Evolutionary conservation across 148 eudicot species (phyloP).

Genomic region (Gaultheria prostrata): DNA sequence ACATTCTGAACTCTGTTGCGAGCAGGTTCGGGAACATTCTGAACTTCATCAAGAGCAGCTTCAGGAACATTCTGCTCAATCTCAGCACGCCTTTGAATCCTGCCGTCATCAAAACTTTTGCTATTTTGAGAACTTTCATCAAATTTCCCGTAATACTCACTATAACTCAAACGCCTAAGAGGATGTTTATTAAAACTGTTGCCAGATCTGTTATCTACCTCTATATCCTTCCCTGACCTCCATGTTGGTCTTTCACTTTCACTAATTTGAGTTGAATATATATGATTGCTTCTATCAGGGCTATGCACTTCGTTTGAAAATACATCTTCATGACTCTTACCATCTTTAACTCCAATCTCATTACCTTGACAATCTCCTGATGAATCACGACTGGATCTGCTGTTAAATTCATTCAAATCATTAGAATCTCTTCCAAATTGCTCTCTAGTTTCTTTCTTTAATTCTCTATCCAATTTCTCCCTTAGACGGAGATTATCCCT

Average conservation of each 20-base stretch:
- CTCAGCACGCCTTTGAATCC: slow-evolving; percentile 14
- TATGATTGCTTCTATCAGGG: slow-evolving; percentile 18
- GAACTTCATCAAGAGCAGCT: slow-evolving; percentile 35
- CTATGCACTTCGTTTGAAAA: slow-evolving; percentile 28
- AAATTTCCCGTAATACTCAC: slow-evolving; percentile 16
- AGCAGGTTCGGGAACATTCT: slow-evolving; percentile 20
- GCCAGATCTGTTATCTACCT: slow-evolving; percentile 9
- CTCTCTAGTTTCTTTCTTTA: slow-evolving; percentile 14
- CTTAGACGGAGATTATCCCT: not conserved
- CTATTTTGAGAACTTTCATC: slow-evolving; percentile 6
- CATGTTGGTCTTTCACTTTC: slow-evolving; percentile 1
- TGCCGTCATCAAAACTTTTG: slow-evolving; percentile 19
- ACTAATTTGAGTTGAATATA: slow-evolving; percentile 2
- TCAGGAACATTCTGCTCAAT: slow-evolving; percentile 21
- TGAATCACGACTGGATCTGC: slow-evolving; percentile 4
- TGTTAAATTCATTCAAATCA: slow-evolving; percentile 16
- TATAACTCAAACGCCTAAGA: not conserved
- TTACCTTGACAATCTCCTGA: slow-evolving; percentile 5
- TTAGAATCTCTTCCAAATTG: slow-evolving; percentile 21
- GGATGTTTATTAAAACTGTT: slow-evolving; percentile 14
- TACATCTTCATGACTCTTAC: slow-evolving; percentile 23
- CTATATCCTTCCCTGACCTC: slow-evolving; percentile 18
- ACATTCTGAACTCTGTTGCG: not conserved
- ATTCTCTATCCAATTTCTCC: slow-evolving; percentile 12
- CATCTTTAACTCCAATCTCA: slow-evolving; percentile 23